A percentile compares a stretch with the other conserved stretches of the same genome.
phyloP scores from a whole-genome alignment of 139 green algal genomes.

The Spirogloea muscicola region DNA sequence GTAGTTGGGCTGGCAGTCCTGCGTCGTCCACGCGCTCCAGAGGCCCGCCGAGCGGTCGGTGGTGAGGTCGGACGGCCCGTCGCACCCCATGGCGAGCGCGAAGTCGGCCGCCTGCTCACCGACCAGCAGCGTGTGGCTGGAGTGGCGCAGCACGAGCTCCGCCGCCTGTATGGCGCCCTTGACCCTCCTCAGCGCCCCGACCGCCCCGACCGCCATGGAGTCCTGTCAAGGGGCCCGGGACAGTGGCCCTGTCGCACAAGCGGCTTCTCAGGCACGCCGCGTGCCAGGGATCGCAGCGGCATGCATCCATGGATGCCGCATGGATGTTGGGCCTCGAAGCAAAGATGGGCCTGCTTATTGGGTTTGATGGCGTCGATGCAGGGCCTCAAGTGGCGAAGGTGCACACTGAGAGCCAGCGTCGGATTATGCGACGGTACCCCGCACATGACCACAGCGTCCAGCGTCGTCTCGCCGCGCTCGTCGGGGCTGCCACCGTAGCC shows the following conservation, averaged over 20 bases:
- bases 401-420: too few species aligned
- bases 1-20: slow-evolving; percentile 72
- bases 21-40: slow-evolving; percentile 33
- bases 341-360: too few species aligned
- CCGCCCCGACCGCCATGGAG: slow-evolving; percentile 64
- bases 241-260: too few species aligned
- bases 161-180: slow-evolving; percentile 54
- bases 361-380: too few species aligned
- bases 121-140: slow-evolving; percentile 62
- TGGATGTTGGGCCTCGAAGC: too few species aligned
- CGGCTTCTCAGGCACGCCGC: too few species aligned
- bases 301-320: too few species aligned
- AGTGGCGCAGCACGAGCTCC: slow-evolving; percentile 60
- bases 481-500: slow-evolving; percentile 67
- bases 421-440: too few species aligned
- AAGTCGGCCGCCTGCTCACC: slow-evolving; percentile 61
- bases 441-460: slow-evolving; percentile 77
- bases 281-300: too few species aligned
- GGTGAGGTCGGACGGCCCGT: slow-evolving; percentile 46
- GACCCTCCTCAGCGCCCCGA: slow-evolving; percentile 54
- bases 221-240: slow-evolving; percentile 14
- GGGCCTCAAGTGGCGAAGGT: too few species aligned
- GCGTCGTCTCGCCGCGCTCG: slow-evolving; percentile 61
- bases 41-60: slow-evolving; percentile 34
- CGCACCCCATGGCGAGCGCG: slow-evolving; percentile 60